Percentiles rank a stretch among this genome's conserved stretches.
Conservation (phyloP, 2,329 filamentous ascomycete genomes). For the Chaetomiaceae sp. region DNA sequence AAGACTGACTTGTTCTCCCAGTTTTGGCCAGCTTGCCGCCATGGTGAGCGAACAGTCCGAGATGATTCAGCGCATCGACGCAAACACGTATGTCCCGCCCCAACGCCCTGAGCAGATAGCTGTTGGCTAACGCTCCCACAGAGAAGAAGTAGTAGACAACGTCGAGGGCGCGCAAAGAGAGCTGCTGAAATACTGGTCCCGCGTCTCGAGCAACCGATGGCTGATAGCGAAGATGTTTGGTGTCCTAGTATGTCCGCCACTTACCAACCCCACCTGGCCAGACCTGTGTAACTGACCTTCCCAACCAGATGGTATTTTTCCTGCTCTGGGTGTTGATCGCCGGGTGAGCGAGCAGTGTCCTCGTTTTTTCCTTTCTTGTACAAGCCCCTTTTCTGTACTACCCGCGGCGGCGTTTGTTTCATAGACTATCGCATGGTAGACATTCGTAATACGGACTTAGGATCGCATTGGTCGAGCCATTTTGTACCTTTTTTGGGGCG, state of each 20-base stretch:
- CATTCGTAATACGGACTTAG: constrained; percentile 20
- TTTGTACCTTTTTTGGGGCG: neutral
- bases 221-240: constrained; percentile 84
- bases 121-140: constrained; percentile 16
- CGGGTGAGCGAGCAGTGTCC: constrained; percentile 22
- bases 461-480: neutral
- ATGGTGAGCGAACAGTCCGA: constrained; percentile 98
- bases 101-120: neutral
- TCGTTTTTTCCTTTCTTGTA: constrained; percentile 17
- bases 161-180: constrained; percentile 95
- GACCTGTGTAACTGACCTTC: neutral
- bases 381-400: constrained; percentile 15
- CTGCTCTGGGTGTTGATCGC: constrained; percentile 30
- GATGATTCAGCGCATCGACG: constrained; percentile 96
- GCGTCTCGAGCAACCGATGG: constrained; percentile 94
- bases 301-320: constrained; percentile 28
- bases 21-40: constrained; percentile 88
- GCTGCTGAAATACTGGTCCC: constrained; percentile 92
- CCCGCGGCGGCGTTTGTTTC: constrained; percentile 17
- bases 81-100: constrained; percentile 50
- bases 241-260: constrained; percentile 72
- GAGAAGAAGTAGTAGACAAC: constrained; percentile 96
- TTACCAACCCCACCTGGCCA: neutral
- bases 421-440: constrained; percentile 20
- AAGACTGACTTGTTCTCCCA: constrained; percentile 37